These are phyloP conservation scores for Pouteria glomerata DNA, from an alignment of 148 eudicot genomes.

Conservation along the genomic window DNA sequence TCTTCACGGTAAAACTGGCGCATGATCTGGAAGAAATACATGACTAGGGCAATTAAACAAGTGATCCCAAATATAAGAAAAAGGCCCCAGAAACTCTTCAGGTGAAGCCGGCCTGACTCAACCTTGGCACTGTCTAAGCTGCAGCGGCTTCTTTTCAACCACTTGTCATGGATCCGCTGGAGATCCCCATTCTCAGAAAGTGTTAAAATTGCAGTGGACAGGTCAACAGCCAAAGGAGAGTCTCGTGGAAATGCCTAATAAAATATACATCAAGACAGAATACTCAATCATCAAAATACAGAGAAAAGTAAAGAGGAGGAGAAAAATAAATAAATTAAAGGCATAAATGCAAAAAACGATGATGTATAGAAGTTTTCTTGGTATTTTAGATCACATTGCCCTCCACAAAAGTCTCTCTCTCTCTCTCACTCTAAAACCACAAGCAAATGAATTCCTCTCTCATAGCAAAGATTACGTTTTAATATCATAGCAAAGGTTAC, in stretches of 20 bases:
- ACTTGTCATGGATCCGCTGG: too few species aligned
- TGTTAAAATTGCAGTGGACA: conserved; percentile 79
- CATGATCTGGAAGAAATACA: conserved; percentile 55
- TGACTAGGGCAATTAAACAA: conserved; percentile 61
- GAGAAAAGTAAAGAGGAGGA: background rate
- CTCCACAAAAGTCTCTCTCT: background rate
- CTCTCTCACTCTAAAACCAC: too few species aligned
- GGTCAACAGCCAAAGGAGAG: conserved; percentile 80
- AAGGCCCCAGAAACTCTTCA: conserved; percentile 80
- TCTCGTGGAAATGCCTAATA: conserved; percentile 88
- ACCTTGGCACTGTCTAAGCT: conserved; percentile 61
- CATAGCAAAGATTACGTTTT: background rate
- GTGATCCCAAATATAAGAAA: conserved; percentile 67
- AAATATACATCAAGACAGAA: background rate
- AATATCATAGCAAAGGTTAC: too few species aligned
- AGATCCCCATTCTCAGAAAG: conserved; percentile 89
- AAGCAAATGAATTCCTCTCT: too few species aligned
- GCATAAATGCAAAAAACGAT: background rate
- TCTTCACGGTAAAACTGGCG: conserved; percentile 30
- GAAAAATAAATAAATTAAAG: background rate
- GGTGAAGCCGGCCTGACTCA: conserved; percentile 78
- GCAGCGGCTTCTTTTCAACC: conserved; percentile 55
- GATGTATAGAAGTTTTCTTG: background rate
- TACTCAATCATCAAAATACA: background rate
- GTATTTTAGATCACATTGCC: background rate